phyloP scores from a whole-genome alignment of 306 rosid genomes.

The Pueraria montana region DNA sequence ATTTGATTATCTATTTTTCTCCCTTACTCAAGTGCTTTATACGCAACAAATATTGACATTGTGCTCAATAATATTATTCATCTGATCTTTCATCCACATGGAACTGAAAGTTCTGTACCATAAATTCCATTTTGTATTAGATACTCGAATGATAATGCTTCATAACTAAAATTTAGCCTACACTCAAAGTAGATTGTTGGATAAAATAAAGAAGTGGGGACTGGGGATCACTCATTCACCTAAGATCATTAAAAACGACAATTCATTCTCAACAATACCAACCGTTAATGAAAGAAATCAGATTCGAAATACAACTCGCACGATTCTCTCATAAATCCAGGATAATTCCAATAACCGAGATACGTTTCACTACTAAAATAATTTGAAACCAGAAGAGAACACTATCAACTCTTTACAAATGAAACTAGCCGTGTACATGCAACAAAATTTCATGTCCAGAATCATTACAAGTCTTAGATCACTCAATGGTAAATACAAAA shows the following conservation, averaged over 20 bases:
- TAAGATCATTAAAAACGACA: constrained; percentile 5
- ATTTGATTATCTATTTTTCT: neutral
- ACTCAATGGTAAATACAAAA: constrained; percentile 33
- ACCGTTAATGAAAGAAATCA: neutral
- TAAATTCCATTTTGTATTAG: constrained; percentile 4
- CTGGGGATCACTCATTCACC: neutral
- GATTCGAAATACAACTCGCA: constrained; percentile 27
- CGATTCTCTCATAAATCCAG: neutral
- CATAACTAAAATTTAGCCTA: neutral
- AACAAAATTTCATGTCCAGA: constrained; percentile 43
- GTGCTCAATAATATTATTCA: constrained; percentile 1
- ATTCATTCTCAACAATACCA: constrained; percentile 18
- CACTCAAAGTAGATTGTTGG: neutral
- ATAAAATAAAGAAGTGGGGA: neutral
- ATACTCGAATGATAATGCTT: neutral
- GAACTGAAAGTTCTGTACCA: neutral
- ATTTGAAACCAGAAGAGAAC: constrained; percentile 24
- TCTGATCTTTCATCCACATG: neutral
- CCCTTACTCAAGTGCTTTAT: neutral
- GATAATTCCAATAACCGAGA: constrained; percentile 16
- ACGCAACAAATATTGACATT: neutral
- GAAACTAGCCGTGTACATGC: constrained; percentile 38
- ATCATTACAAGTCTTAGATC: constrained; percentile 33
- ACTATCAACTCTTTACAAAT: constrained; percentile 24
- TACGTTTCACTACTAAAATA: neutral